These are phyloP conservation scores for Wallacemonas sp. DNA, from an alignment of 208 protist genomes.

Conservation along the genomic window DNA sequence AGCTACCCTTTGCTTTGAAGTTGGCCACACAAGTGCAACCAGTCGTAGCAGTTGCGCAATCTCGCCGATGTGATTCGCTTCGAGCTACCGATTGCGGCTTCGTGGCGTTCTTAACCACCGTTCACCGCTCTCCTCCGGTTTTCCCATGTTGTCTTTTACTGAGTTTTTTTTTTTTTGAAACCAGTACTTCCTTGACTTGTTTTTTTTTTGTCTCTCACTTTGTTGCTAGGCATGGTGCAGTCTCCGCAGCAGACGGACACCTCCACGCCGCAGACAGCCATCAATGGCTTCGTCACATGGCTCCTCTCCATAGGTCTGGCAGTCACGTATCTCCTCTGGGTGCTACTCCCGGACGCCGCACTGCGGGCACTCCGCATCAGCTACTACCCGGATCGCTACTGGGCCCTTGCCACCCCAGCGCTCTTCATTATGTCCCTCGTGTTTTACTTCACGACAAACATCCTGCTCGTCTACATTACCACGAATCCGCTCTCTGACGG, in stretches of 20 bases:
- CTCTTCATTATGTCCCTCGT: constrained; percentile 74
- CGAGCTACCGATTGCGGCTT: no score
- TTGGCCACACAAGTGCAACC: no score
- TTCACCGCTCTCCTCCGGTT: no score
- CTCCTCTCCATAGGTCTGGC: constrained; percentile 57
- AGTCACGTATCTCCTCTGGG: constrained; percentile 78
- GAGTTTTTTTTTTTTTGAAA: neutral
- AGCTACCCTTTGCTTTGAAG: no score
- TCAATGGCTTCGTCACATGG: constrained; percentile 88
- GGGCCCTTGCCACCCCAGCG: constrained; percentile 83
- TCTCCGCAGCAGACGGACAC: neutral
- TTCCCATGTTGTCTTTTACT: neutral
- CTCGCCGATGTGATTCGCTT: no score
- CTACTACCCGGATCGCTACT: constrained; percentile 93
- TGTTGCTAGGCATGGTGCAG: neutral
- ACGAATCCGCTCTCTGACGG: constrained; percentile 80
- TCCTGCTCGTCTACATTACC: constrained; percentile 62
- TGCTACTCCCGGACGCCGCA: constrained; percentile 52
- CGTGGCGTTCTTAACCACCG: no score
- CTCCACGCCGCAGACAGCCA: constrained; percentile 61
- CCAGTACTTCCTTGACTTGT: neutral
- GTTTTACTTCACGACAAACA: constrained; percentile 68
- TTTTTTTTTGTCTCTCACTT: constrained; percentile 7
- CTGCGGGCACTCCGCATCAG: constrained; percentile 67
- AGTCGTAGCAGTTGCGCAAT: no score